phyloP scores from a whole-genome alignment of 2,329 filamentous ascomycete species.

The Hymenoscyphus scutula region DNA sequence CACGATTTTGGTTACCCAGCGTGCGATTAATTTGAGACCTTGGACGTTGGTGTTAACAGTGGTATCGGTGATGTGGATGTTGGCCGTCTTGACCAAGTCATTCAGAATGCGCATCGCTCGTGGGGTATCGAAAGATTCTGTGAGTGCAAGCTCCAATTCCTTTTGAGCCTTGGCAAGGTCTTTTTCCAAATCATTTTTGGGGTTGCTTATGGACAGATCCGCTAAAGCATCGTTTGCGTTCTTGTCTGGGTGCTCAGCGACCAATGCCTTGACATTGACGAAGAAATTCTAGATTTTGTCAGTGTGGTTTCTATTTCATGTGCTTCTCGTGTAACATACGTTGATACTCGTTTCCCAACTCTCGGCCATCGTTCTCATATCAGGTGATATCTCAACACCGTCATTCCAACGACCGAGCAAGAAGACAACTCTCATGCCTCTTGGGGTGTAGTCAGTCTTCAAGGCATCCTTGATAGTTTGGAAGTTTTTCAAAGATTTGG shows the following conservation, averaged over 20 bases:
- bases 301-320: slow-evolving; percentile 1
- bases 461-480: slow-evolving; percentile 87
- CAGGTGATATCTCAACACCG: slow-evolving; percentile 84
- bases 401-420: slow-evolving; percentile 87
- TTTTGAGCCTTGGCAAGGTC: slow-evolving; percentile 46
- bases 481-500: slow-evolving; percentile 93
- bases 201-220: background rate
- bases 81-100: slow-evolving; percentile 75
- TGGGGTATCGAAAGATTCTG: slow-evolving; percentile 86
- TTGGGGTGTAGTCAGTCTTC: slow-evolving; percentile 65
- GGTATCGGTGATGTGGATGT: slow-evolving; percentile 54
- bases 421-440: slow-evolving; percentile 82
- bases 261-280: slow-evolving; percentile 53
- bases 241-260: slow-evolving; percentile 41
- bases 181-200: background rate
- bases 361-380: slow-evolving; percentile 70
- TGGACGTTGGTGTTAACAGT: slow-evolving; percentile 46
- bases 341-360: slow-evolving; percentile 80
- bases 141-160: slow-evolving; percentile 58
- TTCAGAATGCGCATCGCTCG: slow-evolving; percentile 75
- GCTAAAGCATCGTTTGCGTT: background rate
- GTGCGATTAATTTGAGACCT: slow-evolving; percentile 57
- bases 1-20: slow-evolving; percentile 80
- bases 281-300: slow-evolving; percentile 53
- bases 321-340: slow-evolving; percentile 39